Conservation (phyloP, 345 rosid genomes). For the Lepidium africanum region DNA sequence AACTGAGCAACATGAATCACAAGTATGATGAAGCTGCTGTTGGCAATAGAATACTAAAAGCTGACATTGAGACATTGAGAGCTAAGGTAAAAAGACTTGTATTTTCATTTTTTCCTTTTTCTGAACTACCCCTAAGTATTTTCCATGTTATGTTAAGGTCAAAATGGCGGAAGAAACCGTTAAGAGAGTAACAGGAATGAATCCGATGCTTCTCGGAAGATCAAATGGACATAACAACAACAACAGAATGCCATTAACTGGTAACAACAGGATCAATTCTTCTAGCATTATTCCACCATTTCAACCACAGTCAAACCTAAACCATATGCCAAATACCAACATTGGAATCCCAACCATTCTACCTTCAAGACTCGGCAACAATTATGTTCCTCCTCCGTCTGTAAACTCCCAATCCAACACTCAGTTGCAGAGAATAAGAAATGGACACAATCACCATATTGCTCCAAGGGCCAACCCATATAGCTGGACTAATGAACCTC, state of each 20-base stretch:
- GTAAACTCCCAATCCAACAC: constrained; percentile 14
- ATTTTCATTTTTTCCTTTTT: background rate
- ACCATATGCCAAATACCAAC: constrained; percentile 12
- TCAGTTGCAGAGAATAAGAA: constrained; percentile 12
- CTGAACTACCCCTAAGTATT: background rate
- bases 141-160: constrained; percentile 39
- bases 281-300: constrained; percentile 19
- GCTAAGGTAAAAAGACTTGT: constrained; percentile 51
- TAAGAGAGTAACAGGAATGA: constrained; percentile 75
- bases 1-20: constrained; percentile 61
- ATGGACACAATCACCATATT: constrained; percentile 11
- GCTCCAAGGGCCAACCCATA: constrained; percentile 2
- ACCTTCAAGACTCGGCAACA: constrained; percentile 21
- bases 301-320: constrained; percentile 26
- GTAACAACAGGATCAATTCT: constrained; percentile 16
- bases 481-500: constrained; percentile 22
- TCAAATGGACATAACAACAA: constrained; percentile 32
- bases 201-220: constrained; percentile 58
- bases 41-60: constrained; percentile 87
- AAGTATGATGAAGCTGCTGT: constrained; percentile 75
- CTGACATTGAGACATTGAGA: constrained; percentile 87
- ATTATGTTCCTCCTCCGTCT: constrained; percentile 11
- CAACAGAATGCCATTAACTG: constrained; percentile 37
- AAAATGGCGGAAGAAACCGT: constrained; percentile 99
- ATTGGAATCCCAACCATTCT: background rate